Evolutionary conservation across 257 asterid genomes (phyloP).

Genomic region (Ligustrum vulgare): DNA sequence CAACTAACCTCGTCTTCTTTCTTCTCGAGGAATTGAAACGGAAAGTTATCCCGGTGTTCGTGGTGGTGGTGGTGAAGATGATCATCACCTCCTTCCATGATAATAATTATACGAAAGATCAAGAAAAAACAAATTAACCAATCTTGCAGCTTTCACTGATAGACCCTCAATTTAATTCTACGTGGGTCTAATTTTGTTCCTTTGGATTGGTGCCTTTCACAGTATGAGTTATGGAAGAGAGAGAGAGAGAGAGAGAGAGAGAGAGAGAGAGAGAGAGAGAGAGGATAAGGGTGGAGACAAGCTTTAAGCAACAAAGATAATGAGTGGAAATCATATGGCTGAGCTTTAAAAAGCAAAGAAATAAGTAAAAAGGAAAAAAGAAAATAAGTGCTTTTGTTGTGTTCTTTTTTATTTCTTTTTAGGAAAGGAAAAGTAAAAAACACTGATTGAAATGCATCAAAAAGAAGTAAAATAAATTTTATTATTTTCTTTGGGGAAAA

Average conservation of each 20-base stretch:
- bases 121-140: not conserved
- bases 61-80: conserved; percentile 49
- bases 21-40: conserved; percentile 85
- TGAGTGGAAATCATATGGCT: conserved; percentile 90
- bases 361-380: conserved; percentile 29
- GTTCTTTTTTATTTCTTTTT: conserved; percentile 32
- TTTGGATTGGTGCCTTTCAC: conserved; percentile 39
- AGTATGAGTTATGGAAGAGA: conserved; percentile 31
- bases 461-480: conserved; percentile 10
- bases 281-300: conserved; percentile 47
- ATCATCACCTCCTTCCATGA: conserved; percentile 75
- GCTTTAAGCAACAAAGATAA: conserved; percentile 95
- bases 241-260: too few relatives aligned
- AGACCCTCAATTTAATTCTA: conserved; percentile 28
- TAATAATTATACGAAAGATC: conserved; percentile 5
- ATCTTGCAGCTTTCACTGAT: not conserved
- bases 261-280: conserved; percentile 37
- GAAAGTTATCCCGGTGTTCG: conserved; percentile 59
- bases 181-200: conserved; percentile 28
- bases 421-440: conserved; percentile 39
- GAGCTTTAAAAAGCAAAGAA: conserved; percentile 63
- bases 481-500: too few relatives aligned
- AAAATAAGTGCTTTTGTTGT: conserved; percentile 37
- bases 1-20: conserved; percentile 44
- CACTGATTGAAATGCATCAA: conserved; percentile 43